These are phyloP conservation scores for Calocybe cyanea DNA, from an alignment of 768 basidiomycete species.

Conservation along the genomic window DNA sequence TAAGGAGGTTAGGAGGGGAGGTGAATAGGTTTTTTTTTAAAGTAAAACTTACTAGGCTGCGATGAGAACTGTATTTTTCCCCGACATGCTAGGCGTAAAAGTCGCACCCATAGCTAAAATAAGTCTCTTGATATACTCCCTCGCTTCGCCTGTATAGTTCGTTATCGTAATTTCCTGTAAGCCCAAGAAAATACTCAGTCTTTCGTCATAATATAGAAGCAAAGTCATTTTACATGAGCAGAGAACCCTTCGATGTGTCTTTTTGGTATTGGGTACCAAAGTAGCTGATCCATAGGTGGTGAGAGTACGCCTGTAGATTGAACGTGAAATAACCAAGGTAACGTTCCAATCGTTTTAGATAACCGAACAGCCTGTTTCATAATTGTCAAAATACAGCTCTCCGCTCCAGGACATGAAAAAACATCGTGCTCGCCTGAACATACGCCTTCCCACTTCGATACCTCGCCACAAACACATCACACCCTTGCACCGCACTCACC, in stretches of 20 bases:
- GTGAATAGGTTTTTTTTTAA: no score
- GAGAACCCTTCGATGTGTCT: constrained; percentile 55
- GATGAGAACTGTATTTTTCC: constrained; percentile 73
- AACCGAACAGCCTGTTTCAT: constrained; percentile 50
- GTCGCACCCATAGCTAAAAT: constrained; percentile 72
- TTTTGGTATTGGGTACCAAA: constrained; percentile 81
- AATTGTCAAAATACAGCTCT: background rate
- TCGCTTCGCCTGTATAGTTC: constrained; percentile 82
- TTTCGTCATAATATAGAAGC: no score
- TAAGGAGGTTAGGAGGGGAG: background rate
- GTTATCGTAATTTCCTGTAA: constrained; percentile 78
- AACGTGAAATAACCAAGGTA: constrained; percentile 82
- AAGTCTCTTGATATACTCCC: constrained; percentile 86
- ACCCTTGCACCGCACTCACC: constrained; percentile 38
- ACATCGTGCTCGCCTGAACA: constrained; percentile 49
- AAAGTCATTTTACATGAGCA: constrained; percentile 50
- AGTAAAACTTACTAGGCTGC: constrained; percentile 67
- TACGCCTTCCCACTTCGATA: constrained; percentile 69
- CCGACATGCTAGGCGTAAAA: constrained; percentile 82
- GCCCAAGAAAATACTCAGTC: no score
- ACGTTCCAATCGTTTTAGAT: constrained; percentile 66
- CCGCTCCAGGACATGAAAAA: constrained; percentile 1
- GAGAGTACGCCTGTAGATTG: constrained; percentile 57
- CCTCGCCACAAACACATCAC: constrained; percentile 74
- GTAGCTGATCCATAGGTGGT: constrained; percentile 66